Base-by-base conservation (phyloP, 306 rosid genomes). In the Rosa persica region DNA sequence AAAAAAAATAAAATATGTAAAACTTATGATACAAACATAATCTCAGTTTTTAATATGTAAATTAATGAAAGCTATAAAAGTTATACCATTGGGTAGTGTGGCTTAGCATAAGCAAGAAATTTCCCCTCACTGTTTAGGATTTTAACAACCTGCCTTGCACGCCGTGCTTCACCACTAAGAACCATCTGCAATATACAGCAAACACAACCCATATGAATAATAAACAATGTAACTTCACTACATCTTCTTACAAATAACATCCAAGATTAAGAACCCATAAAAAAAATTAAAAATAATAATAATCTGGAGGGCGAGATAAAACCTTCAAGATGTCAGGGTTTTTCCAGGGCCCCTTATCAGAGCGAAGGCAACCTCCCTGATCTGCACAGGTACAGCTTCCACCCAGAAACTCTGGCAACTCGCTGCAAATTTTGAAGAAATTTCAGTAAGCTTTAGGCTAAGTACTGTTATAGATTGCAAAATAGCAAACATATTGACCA, bases 291-390 rank as follows among this genome's bases (percentile, higher is more conserved):
- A 23, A 19, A 23, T 8, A 58, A 22, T 10, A 55, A 9, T 20
- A n/a, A 79, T 19, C 43, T 6, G 3, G 76, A 61, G 71, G 60
- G 46, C 34, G 78, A 65, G 22, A 76, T 22, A 68, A 79, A 80
- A 91, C 99, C 99, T 91, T 95, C 85, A 87, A 81, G 74, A 95
- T 95, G 71, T 93, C 94, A 69, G 92, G 99, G 77, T 89, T 93
- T 86, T 88, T 91, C 99, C 99, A 95, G 20, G 99, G 99, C 27
- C 99, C 99, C 85, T 93, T 95, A 79, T 93, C 99, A 60, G 99
- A 95, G 78, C 86, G 93, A 84, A 93, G 97, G 79, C 99, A 95
- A 71, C 98, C 99, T 48, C 93, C 98, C 81, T 83, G 86, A 85
- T 91, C 96, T 71, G 90, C 90, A 83, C 99, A 95, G 27, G 89